phyloP scores from a whole-genome alignment of 2,329 filamentous ascomycete species.

The Alternaria rosae region DNA sequence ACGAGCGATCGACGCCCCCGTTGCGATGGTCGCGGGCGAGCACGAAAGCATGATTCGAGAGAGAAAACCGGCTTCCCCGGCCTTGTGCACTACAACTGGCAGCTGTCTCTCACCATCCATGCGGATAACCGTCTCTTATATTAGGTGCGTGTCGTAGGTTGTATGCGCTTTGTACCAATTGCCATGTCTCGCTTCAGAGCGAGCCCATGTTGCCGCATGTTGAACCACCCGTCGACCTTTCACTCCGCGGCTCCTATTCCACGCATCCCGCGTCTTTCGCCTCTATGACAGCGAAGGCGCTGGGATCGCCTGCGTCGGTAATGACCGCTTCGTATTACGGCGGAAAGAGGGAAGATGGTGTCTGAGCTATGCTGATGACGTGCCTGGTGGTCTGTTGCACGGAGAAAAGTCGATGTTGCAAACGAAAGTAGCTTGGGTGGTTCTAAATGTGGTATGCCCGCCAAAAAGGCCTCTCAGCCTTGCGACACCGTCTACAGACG shows the following conservation, averaged over 20 bases:
- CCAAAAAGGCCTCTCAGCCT: neutral
- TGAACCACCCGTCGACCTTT: neutral
- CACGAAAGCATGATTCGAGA: neutral
- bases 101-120: slow-evolving; percentile 10
- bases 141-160: slow-evolving; percentile 1
- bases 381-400: neutral
- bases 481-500: neutral
- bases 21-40: neutral
- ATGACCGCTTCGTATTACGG: slow-evolving; percentile 1
- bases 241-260: slow-evolving; percentile 8
- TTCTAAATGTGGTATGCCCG: neutral
- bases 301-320: neutral
- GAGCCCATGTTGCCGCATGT: neutral
- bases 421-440: neutral
- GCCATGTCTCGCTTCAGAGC: slow-evolving; percentile 2
- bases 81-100: slow-evolving; percentile 1
- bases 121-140: slow-evolving; percentile 19
- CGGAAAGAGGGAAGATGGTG: neutral
- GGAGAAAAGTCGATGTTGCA: neutral
- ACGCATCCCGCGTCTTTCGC: neutral
- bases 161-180: slow-evolving; percentile 2
- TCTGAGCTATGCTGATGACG: slow-evolving; percentile 21
- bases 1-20: slow-evolving; percentile 9
- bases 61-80: slow-evolving; percentile 16
- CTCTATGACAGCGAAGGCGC: slow-evolving; percentile 14